Percentiles rank a stretch among this genome's conserved stretches.
phyloP scores from a whole-genome alignment of 345 rosid genomes.

The Dimocarpus longan region DNA sequence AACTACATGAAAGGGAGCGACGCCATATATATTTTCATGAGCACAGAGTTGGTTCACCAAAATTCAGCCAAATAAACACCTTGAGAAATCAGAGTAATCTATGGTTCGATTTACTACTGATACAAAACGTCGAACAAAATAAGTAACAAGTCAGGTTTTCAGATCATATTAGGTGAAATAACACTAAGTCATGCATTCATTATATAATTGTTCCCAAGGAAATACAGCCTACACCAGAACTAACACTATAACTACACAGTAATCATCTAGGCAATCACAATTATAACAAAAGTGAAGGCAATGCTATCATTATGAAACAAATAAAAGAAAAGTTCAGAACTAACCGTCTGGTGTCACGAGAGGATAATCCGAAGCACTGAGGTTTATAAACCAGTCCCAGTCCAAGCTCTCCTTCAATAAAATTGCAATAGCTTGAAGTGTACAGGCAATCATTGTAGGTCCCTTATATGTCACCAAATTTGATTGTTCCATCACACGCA shows the following conservation, averaged over 20 bases:
- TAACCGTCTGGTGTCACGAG: constrained; percentile 94
- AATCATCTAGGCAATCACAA: not conserved
- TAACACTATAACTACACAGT: not conserved
- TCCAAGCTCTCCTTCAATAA: constrained; percentile 78
- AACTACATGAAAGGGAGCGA: not conserved
- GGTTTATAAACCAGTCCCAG: constrained; percentile 97
- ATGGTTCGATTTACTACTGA: not conserved
- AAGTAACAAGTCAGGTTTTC: not conserved
- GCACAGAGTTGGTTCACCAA: not conserved
- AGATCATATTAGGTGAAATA: constrained; percentile 5
- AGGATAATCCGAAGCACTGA: constrained; percentile 94
- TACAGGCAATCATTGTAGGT: constrained; percentile 90
- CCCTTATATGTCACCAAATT: constrained; percentile 94
- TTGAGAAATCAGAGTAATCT: not conserved
- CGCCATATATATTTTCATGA: not conserved
- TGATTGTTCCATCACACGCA: constrained; percentile 85
- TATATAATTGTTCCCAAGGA: not conserved
- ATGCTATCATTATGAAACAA: not conserved
- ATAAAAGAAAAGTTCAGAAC: constrained; percentile 27
- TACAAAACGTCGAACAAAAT: not conserved
- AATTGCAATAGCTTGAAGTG: constrained; percentile 88
- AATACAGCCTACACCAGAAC: not conserved
- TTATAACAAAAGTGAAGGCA: constrained; percentile 7
- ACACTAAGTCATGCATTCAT: not conserved
- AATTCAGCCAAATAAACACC: constrained; percentile 5